Conservation (phyloP, 306 rosid genomes). For the Lablab purpureus region DNA sequence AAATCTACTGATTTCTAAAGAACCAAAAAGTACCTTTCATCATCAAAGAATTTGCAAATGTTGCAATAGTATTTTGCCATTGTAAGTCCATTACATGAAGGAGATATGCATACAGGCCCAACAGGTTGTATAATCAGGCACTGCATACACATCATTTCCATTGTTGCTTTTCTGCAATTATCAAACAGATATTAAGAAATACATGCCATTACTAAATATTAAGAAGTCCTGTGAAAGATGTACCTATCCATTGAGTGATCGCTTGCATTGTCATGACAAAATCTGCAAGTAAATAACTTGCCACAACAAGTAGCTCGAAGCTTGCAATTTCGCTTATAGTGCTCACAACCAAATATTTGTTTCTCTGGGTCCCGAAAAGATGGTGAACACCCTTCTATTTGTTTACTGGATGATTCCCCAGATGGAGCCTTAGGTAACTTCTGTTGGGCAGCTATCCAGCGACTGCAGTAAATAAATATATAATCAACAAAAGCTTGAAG, state of each 20-base stretch:
- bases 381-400: slow-evolving; percentile 67
- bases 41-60: slow-evolving; percentile 96
- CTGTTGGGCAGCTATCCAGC: slow-evolving; percentile 99
- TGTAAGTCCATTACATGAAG: slow-evolving; percentile 83
- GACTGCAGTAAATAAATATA: slow-evolving; percentile 62
- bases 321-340: slow-evolving; percentile 98
- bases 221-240: slow-evolving; percentile 33
- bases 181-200: slow-evolving; percentile 46
- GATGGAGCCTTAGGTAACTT: slow-evolving; percentile 74
- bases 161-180: slow-evolving; percentile 81
- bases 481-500: slow-evolving; percentile 43
- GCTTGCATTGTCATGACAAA: slow-evolving; percentile 98
- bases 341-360: slow-evolving; percentile 89
- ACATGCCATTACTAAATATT: slow-evolving; percentile 1
- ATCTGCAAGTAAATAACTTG: slow-evolving; percentile 91
- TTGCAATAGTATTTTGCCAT: slow-evolving; percentile 94
- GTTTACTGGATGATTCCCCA: slow-evolving; percentile 75
- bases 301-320: slow-evolving; percentile 97
- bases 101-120: slow-evolving; percentile 83
- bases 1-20: background rate
- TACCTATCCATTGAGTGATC: slow-evolving; percentile 99
- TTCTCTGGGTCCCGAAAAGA: slow-evolving; percentile 78
- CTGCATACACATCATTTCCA: slow-evolving; percentile 96
- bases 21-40: slow-evolving; percentile 74
- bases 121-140: slow-evolving; percentile 85